Conservation (phyloP, 345 rosid species). For the Euphorbia pulcherrima region DNA sequence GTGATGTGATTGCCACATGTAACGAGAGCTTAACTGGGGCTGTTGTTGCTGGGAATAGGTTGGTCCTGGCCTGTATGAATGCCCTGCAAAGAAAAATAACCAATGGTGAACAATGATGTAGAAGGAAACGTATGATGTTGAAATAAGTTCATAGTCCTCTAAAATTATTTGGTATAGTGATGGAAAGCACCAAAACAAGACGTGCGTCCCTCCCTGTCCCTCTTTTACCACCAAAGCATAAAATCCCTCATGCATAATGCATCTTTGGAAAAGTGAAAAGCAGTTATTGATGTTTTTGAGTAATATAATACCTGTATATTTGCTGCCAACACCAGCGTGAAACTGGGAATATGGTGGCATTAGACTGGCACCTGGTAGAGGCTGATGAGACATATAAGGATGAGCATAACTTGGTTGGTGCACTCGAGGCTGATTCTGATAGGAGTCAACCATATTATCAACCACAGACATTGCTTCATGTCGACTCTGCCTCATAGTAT, state of each 20-base stretch:
- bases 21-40: conserved; percentile 16
- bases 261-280: too few species aligned
- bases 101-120: too few species aligned
- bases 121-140: not conserved
- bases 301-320: conserved; percentile 20
- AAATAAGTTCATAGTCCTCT: not conserved
- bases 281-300: not conserved
- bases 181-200: too few species aligned
- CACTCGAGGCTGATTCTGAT: conserved; percentile 9
- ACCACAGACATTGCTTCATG: conserved; percentile 16
- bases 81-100: conserved; percentile 20
- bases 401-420: conserved; percentile 18
- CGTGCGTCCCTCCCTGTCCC: too few species aligned
- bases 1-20: conserved; percentile 20
- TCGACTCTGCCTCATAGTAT: conserved; percentile 14
- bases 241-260: too few species aligned
- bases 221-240: too few species aligned
- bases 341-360: conserved; percentile 8
- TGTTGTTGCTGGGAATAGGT: conserved; percentile 18
- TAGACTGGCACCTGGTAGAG: conserved; percentile 8
- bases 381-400: conserved; percentile 11
- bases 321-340: conserved; percentile 20
- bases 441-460: conserved; percentile 9
- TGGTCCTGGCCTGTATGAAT: conserved; percentile 12
- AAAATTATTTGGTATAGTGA: not conserved